A percentile compares a stretch with the other conserved stretches of the same genome.
Evolutionary conservation across 257 asterid species (phyloP).

Genomic region (Leonotis leonurus): DNA sequence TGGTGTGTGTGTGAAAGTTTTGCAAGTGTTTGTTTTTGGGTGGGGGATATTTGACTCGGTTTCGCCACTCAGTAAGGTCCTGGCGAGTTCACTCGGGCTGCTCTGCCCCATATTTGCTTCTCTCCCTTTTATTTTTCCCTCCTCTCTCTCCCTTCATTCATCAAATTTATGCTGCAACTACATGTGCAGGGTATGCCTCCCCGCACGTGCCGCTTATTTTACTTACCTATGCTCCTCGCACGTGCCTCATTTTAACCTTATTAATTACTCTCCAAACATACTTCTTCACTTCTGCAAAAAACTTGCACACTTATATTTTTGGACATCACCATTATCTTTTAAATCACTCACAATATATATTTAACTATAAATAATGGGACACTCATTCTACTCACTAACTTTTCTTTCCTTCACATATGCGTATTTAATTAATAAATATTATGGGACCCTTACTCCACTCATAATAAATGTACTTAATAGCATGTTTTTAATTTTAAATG

Average conservation of each 20-base stretch:
- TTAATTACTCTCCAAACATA: neutral
- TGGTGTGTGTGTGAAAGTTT: conserved; percentile 19
- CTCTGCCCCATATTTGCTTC: neutral
- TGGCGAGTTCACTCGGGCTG: conserved; percentile 43
- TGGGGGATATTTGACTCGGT: conserved; percentile 31
- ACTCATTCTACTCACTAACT: too few species aligned
- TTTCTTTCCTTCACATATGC: too few species aligned
- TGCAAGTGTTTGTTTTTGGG: conserved; percentile 24
- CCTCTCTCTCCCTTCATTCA: conserved; percentile 22
- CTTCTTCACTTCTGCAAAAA: neutral
- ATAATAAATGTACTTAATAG: too few species aligned
- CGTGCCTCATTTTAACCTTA: conserved; percentile 10
- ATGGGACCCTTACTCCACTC: too few species aligned
- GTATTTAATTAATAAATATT: too few species aligned
- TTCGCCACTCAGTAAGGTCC: conserved; percentile 34
- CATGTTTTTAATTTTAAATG: too few species aligned
- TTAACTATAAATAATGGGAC: too few species aligned
- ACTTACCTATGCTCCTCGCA: conserved; percentile 6
- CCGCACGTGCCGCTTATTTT: conserved; percentile 24
- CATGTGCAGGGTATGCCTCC: conserved; percentile 30
- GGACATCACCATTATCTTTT: too few species aligned
- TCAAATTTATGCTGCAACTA: conserved; percentile 49
- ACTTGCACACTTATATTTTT: too few species aligned
- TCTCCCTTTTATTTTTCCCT: conserved; percentile 16
- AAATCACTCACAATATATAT: too few species aligned